A percentile compares a stretch with the other conserved stretches of the same genome.
Conservation (phyloP, 1,284 basidiomycete species). For the Fistulinella cinereoalba region DNA sequence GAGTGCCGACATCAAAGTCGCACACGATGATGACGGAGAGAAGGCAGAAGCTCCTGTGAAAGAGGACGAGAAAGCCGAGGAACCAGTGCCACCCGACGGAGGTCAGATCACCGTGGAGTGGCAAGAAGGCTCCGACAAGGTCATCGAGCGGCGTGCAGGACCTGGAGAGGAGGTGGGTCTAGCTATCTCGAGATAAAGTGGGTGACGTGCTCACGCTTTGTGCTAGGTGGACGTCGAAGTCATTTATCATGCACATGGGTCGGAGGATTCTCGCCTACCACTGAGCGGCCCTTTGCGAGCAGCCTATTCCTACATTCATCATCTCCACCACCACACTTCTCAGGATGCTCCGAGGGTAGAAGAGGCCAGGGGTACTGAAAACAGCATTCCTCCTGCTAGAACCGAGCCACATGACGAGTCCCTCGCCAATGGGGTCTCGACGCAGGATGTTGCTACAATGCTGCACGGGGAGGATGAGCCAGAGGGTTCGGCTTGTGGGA, state of each 20-base stretch:
- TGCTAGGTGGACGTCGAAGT: slow-evolving; percentile 29
- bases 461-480: slow-evolving; percentile 7
- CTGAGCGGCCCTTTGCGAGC: neutral
- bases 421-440: neutral
- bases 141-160: slow-evolving; percentile 37
- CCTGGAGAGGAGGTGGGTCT: slow-evolving; percentile 31
- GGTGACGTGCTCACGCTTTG: slow-evolving; percentile 12
- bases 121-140: slow-evolving; percentile 60
- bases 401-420: slow-evolving; percentile 3
- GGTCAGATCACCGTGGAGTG: slow-evolving; percentile 51
- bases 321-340: slow-evolving; percentile 7
- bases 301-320: slow-evolving; percentile 10
- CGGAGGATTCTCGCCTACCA: slow-evolving; percentile 3
- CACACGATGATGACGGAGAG: slow-evolving; percentile 7
- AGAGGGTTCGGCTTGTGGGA: slow-evolving; percentile 27
- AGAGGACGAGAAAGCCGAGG: slow-evolving; percentile 18
- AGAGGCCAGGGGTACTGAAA: neutral
- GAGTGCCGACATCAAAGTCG: slow-evolving; percentile 11
- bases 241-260: slow-evolving; percentile 18
- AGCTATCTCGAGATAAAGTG: neutral
- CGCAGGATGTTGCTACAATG: neutral
- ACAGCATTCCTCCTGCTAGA: neutral
- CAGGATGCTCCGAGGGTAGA: slow-evolving; percentile 4
- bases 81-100: slow-evolving; percentile 45
- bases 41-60: slow-evolving; percentile 16